These are phyloP conservation scores for Cucumis hystrix DNA, from an alignment of 306 rosid species.

Conservation along the genomic window DNA sequence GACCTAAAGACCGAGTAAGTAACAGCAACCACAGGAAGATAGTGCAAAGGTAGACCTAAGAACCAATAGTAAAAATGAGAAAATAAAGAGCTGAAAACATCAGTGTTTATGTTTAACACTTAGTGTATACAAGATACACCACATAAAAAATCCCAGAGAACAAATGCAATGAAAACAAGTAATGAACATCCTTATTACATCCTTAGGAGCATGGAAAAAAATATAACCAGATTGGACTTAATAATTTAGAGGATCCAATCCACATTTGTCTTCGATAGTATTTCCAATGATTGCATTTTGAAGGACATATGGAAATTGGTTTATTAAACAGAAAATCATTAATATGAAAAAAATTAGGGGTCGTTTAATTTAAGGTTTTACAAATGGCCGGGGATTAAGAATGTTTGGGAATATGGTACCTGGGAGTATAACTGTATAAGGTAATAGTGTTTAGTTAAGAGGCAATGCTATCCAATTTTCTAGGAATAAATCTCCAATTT, in stretches of 20 bases:
- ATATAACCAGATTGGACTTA: not conserved
- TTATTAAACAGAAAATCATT: not conserved
- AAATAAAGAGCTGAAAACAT: not conserved
- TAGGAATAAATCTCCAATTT: no score
- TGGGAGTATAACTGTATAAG: no score
- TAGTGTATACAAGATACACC: not conserved
- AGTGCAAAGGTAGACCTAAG: not conserved
- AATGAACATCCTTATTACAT: not conserved
- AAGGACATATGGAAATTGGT: not conserved
- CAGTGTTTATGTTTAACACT: not conserved
- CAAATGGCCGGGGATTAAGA: no score
- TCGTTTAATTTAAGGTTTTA: no score
- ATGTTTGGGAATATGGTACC: no score
- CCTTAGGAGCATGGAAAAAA: not conserved
- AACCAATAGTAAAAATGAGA: not conserved
- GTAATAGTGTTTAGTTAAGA: no score
- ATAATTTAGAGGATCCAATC: not conserved
- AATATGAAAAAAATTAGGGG: not conserved
- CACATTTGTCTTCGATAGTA: not conserved
- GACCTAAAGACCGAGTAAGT: conserved; percentile 88
- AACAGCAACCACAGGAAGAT: not conserved
- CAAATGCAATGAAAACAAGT: not conserved
- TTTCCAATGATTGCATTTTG: not conserved
- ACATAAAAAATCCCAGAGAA: not conserved
- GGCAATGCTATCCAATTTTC: no score